A percentile compares a stretch with the other conserved stretches of the same genome.
Conservation (phyloP, 345 rosid species). For the Acer negundo region DNA sequence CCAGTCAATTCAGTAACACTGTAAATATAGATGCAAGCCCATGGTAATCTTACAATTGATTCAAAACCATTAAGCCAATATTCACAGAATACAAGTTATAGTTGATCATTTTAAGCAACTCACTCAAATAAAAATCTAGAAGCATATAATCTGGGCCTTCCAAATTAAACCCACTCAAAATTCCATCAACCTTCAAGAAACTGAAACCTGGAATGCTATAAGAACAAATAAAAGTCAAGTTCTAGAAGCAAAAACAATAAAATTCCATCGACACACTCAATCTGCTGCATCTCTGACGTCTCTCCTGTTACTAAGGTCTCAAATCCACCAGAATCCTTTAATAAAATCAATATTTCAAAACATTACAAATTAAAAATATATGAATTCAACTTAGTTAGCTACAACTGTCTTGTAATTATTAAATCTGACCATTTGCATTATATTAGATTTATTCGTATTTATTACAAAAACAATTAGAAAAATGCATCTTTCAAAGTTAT, state of each 20-base stretch:
- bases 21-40: not conserved
- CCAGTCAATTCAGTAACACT: slow-evolving; percentile 2
- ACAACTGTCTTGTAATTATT: too few species aligned
- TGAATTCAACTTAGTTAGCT: too few species aligned
- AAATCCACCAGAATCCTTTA: slow-evolving; percentile 92
- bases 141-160: slow-evolving; percentile 75
- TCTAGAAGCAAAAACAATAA: not conserved
- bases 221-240: slow-evolving; percentile 40
- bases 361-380: not conserved
- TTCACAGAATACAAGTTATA: not conserved
- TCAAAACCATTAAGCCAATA: not conserved
- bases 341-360: slow-evolving; percentile 27
- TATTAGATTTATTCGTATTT: too few species aligned
- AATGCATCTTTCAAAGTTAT: not conserved
- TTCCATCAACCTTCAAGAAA: slow-evolving; percentile 91
- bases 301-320: slow-evolving; percentile 79
- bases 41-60: not conserved
- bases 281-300: slow-evolving; percentile 64
- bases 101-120: slow-evolving; percentile 22
- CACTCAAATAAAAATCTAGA: slow-evolving; percentile 71
- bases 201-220: slow-evolving; percentile 84
- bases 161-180: slow-evolving; percentile 90
- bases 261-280: slow-evolving; percentile 34
- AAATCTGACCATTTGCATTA: too few species aligned
- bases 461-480: not conserved